Conservation (phyloP, 2,329 filamentous ascomycete genomes). For the Stagonosporopsis tanaceti region DNA sequence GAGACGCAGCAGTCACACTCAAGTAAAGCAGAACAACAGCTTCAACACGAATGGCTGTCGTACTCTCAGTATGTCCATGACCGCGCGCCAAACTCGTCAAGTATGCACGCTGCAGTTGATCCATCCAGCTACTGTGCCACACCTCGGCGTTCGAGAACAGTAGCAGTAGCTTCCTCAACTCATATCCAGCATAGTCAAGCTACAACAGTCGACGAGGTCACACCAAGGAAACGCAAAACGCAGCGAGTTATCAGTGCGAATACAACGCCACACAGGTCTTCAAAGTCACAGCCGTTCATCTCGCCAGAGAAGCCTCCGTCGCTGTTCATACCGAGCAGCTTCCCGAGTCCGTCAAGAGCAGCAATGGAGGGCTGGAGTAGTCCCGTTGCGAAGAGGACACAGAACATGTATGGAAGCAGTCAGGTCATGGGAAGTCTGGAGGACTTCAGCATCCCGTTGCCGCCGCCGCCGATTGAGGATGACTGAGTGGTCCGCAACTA, state of each 20-base stretch:
- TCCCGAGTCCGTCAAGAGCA: constrained; percentile 38
- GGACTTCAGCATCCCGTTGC: constrained; percentile 45
- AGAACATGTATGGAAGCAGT: constrained; percentile 22
- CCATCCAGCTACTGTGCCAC: constrained; percentile 39
- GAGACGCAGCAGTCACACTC: constrained; percentile 41
- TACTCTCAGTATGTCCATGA: constrained; percentile 43
- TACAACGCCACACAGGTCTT: constrained; percentile 34
- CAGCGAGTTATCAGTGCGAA: constrained; percentile 25
- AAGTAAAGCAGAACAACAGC: constrained; percentile 44
- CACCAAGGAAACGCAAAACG: constrained; percentile 27
- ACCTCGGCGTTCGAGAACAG: constrained; percentile 14
- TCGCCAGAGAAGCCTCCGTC: constrained; percentile 40
- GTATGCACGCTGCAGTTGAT: constrained; percentile 38
- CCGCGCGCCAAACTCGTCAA: constrained; percentile 31
- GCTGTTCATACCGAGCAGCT: constrained; percentile 46
- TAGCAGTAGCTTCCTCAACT: not conserved
- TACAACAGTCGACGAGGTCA: constrained; percentile 43
- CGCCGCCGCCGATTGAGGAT: constrained; percentile 37
- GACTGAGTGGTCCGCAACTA: not conserved
- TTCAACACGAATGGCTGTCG: constrained; percentile 41
- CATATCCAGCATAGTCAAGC: constrained; percentile 38
- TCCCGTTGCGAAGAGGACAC: constrained; percentile 25
- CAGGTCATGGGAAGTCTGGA: constrained; percentile 36
- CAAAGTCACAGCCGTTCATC: constrained; percentile 28
- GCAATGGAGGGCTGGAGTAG: constrained; percentile 38